Base-by-base conservation (phyloP, 2,329 filamentous ascomycete genomes). In the Colletotrichum spinosum region DNA sequence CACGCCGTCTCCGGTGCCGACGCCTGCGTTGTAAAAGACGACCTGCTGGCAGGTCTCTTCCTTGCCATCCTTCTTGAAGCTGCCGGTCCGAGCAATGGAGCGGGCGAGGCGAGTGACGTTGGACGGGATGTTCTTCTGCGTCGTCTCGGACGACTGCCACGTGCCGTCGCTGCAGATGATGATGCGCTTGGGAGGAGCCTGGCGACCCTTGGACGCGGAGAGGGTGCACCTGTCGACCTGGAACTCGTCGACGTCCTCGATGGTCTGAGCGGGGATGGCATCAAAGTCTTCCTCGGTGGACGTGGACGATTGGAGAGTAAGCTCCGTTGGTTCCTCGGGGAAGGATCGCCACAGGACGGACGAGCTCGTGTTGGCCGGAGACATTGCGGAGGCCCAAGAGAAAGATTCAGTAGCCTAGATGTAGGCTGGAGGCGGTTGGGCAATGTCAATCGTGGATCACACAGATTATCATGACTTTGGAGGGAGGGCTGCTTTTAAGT, bases 151-250 rank as follows among this genome's bases (percentile, higher is more conserved):
- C 4, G 65, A 58, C 10, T 64, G 65, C 65, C 65, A 67, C 6
- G 65, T 67, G 11, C 65, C 65, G 33, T 67, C 65, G 3, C 45
- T 45, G 42, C 65, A 64, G 33, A 67, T 45, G 35, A 64, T 55
- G 39, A 67, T 67, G 2, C 64, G 33, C 60, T 67, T 67, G 34
- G 54, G 34, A 46, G 11, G 17, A 12, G 9, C 17, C 8, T 45
- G 8, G 42, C 8, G 42, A 45, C 15, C 44, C 15, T 15, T 25
- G n/a, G 15, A 46, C 15, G 10, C 6, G 15, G 15, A 10, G 7
- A 46, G n/a, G 13, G 44, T 46, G 6, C 25, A 10, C 13, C 25
- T n/a, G 6, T 46, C 44, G 15, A 46, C 44, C 15, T 46, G 44
- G 15, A 46, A 11, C 44, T 15, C n/a, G 15, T 46, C 44, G 6